Evolutionary conservation across 139 green algal species (phyloP).

Genomic region (Chlamydomonas schloesseri): DNA sequence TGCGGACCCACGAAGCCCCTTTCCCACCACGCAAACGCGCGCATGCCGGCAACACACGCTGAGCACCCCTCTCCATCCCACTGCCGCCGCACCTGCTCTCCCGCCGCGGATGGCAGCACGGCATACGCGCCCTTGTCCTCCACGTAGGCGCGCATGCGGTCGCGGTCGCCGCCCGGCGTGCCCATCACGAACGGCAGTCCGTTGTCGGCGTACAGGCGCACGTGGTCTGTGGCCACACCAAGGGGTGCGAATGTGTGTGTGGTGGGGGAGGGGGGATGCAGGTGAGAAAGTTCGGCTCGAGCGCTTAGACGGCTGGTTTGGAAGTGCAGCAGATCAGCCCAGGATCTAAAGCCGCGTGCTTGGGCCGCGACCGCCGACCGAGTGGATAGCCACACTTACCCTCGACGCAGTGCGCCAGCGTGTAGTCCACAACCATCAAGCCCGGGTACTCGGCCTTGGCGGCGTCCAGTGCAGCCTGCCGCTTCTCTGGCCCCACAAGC

Average conservation of each 20-base stretch:
- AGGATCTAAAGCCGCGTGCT: no score
- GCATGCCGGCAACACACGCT: no score
- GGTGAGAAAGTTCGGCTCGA: no score
- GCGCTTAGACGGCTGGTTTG: no score
- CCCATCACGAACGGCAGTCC: conserved; percentile 95
- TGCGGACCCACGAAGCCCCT: no score
- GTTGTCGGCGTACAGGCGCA: conserved; percentile 10
- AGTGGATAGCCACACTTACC: no score
- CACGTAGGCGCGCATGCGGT: conserved; percentile 73
- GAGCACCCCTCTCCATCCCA: no score
- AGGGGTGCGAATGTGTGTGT: background rate
- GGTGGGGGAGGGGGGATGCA: no score
- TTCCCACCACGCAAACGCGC: no score
- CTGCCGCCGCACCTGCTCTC: conserved; percentile 84
- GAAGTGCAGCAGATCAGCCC: no score
- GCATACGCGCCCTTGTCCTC: conserved; percentile 73
- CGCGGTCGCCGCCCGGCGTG: conserved; percentile 90
- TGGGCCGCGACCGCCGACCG: no score
- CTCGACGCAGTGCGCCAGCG: conserved; percentile 5
- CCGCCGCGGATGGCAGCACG: conserved; percentile 93
- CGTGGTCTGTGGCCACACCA: conserved; percentile 22
- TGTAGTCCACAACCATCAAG: conserved; percentile 41
- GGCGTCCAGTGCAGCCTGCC: conserved; percentile 45
- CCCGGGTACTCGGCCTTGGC: conserved; percentile 10
- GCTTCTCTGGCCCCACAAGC: conserved; percentile 46